Base-by-base conservation (phyloP, 1,284 basidiomycete species). In the Ganoderma boninense region DNA sequence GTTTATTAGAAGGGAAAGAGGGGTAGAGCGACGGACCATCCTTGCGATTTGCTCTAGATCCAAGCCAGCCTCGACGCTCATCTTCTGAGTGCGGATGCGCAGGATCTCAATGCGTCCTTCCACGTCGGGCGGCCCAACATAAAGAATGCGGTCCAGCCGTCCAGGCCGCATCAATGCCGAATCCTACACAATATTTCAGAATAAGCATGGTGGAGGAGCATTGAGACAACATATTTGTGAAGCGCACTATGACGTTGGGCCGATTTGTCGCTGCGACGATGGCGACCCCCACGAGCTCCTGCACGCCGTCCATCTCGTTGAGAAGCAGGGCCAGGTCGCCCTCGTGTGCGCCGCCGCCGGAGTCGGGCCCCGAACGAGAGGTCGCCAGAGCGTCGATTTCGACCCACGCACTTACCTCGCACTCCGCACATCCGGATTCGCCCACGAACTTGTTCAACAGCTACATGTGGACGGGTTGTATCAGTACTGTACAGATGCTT, bases 231-330 rank as follows among this genome's bases (percentile, higher is more conserved):
- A 44, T 62, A 18, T 32, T 2, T 57, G 8, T 7, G 18, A 81
- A 23, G 23, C 92, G 79, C 72, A 97, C 97, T 44, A 99, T 92
- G 20, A 92, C 90, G 71, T 98, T 96, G 1, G 98, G 98, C 65
- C 97, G 85, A 79, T 99, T 99, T 5, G 98, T 99, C 0, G 98
- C 98, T 0, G 97, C 98, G 4, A 99, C 90, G 46, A 99, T 90
- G 0, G 96, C 96, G 18, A 99, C 98, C 0, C 97, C 96, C 4
- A 93, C 86, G 26, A 98, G 86, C 80, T 96, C 94, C 81, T 99
- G 96, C 2, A 99, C 94, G 16, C 98, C 98, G 80, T 99, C 98
- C 96, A 99, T 99, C 82, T 99, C 98, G 79, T 97, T 99, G 66
- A 99, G 82, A 26, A 99, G 85, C 70, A 92, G 97, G 0, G 97